Percentiles rank a stretch among this genome's conserved stretches.
Evolutionary conservation across 768 basidiomycete genomes (phyloP).

Genomic region (Termitomyces sp.): DNA sequence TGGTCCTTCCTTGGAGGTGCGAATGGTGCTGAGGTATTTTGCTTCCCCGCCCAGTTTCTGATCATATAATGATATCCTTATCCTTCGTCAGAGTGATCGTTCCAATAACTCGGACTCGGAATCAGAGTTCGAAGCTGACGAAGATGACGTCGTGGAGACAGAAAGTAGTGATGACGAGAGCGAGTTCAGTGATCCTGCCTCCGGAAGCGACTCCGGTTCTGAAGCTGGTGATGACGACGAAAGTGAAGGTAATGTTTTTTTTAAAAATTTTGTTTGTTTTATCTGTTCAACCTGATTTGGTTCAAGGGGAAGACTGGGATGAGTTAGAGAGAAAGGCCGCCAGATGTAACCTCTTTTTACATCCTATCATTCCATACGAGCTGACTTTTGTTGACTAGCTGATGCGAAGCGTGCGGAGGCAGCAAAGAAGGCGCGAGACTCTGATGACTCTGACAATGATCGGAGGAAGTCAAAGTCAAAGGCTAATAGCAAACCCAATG

Average conservation of each 20-base stretch:
- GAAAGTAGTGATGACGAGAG: constrained; percentile 55
- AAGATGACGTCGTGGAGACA: constrained; percentile 49
- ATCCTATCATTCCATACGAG: constrained; percentile 3
- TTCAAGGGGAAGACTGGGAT: constrained; percentile 88
- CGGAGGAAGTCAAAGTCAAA: constrained; percentile 40
- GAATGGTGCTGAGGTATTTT: constrained; percentile 56
- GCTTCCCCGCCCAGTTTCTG: not conserved
- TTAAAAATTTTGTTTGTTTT: constrained; percentile 7
- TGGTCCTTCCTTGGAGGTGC: constrained; percentile 86
- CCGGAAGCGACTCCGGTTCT: constrained; percentile 59
- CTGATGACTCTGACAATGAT: constrained; percentile 48
- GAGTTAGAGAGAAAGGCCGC: constrained; percentile 90
- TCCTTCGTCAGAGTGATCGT: constrained; percentile 28
- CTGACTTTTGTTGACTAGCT: constrained; percentile 27
- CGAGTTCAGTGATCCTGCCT: constrained; percentile 63
- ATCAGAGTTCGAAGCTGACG: constrained; percentile 51
- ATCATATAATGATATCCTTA: not conserved
- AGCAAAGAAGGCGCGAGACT: constrained; percentile 34
- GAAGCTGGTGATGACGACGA: constrained; percentile 51
- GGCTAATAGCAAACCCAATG: constrained; percentile 22
- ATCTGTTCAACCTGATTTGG: not conserved
- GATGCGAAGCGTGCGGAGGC: constrained; percentile 43
- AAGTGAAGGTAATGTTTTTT: constrained; percentile 45
- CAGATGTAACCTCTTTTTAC: constrained; percentile 47
- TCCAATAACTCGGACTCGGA: constrained; percentile 42